Evolutionary conservation across 345 rosid species (phyloP), one percentile per base, ranked within the genome.

Genomic region (Bruguiera parviflora): DNA sequence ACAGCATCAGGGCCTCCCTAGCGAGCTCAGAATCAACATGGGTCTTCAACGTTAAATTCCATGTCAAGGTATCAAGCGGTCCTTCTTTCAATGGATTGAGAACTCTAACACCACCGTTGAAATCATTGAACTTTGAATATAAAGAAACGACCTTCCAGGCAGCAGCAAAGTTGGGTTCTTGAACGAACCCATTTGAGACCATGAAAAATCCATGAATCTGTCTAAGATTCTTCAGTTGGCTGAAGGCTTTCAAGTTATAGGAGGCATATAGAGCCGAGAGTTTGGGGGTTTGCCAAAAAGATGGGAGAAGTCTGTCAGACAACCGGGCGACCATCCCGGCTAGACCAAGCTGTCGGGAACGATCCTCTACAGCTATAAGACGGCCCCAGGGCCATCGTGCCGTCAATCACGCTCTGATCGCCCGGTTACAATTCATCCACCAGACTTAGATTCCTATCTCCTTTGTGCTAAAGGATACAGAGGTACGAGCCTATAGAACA

Each of bases 41-140:
- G 61, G 76, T 13, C 39, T 65, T 73, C 13, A 81, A 72, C 11
- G 66, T 70, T 62, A 60, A 55, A 66, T 81, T 78, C 82, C 82
- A 81, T 28, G 28, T 10, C 47, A 61, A 19, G 9, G 79, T 75
- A 27, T 62, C 24, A 19, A 37, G 43, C 43, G 77, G 70, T 20
- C 29, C 9, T 20, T 55, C 43, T 37, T 53, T 28, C 33, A 58
- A 58, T 5, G 62, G 37, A 25, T 37, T 52, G 53, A 80, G 73
- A 1, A 73, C 62, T 5, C 56, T 70, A 35, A 72, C 47, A 2
- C 75, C 77, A 37, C 63, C 56, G 20, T 61, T 24, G 31, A 58
- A 71, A 55, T 73, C 71, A 66, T 64, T 24, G 61, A 66, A 70
- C 43, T 58, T 37, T 5, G 75, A 32, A 56, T 71, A 68, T 3